Evolutionary conservation across 306 rosid genomes (phyloP).

Genomic region (Clitoria ternatea): DNA sequence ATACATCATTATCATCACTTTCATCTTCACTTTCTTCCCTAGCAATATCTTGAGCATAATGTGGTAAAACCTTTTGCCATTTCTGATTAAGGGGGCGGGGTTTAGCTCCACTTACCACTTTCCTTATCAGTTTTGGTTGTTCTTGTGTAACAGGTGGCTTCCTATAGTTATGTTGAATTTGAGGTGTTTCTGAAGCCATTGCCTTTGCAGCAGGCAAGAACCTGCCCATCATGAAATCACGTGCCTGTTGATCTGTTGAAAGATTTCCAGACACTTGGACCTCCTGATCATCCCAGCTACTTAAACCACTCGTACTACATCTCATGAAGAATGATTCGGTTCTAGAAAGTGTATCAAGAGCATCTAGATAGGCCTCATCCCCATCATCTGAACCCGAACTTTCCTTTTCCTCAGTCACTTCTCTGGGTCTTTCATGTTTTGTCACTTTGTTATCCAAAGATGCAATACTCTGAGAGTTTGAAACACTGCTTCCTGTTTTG

Average conservation of each 20-base stretch:
- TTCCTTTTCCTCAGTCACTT: constrained; percentile 28
- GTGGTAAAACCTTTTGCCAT: constrained; percentile 37
- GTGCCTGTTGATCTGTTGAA: constrained; percentile 62
- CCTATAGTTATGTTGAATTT: constrained; percentile 38
- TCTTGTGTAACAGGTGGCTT: constrained; percentile 44
- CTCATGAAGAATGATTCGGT: constrained; percentile 67
- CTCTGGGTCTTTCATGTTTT: constrained; percentile 29
- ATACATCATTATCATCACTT: constrained; percentile 40
- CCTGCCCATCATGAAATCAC: constrained; percentile 83
- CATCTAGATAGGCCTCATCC: constrained; percentile 67
- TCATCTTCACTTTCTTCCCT: constrained; percentile 55
- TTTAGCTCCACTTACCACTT: constrained; percentile 32
- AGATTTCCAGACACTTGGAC: constrained; percentile 40
- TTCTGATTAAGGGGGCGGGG: constrained; percentile 31
- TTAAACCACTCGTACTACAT: constrained; percentile 80
- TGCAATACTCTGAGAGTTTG: constrained; percentile 30
- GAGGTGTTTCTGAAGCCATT: constrained; percentile 77
- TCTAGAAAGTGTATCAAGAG: constrained; percentile 73
- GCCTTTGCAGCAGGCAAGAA: constrained; percentile 96
- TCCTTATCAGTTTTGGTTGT: constrained; percentile 42
- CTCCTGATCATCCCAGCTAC: constrained; percentile 64
- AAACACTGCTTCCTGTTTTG: constrained; percentile 24
- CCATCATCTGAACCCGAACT: constrained; percentile 52
- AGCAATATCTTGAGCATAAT: constrained; percentile 38
- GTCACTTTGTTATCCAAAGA: constrained; percentile 32